Percentiles rank a stretch among this genome's conserved stretches.
Evolutionary conservation across 495 filamentous ascomycete genomes (phyloP).

Genomic region (Penicillium ochrochloron): DNA sequence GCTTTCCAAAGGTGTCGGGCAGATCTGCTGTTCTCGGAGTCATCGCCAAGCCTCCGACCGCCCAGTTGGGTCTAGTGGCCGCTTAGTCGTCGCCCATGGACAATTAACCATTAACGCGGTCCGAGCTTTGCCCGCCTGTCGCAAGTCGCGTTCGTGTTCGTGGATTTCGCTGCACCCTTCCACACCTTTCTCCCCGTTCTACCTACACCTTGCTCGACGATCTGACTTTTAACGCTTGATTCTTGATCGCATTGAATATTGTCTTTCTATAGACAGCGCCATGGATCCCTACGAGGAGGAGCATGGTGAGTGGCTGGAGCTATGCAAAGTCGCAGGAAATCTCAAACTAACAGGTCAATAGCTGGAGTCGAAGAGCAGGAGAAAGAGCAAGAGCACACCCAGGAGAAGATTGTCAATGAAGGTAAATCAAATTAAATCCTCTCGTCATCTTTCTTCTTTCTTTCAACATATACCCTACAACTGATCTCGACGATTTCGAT

Average conservation of each 20-base stretch:
- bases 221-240: not conserved
- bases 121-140: slow-evolving; percentile 18
- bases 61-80: slow-evolving; percentile 33
- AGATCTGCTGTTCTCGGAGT: slow-evolving; percentile 26
- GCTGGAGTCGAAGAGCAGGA: slow-evolving; percentile 55
- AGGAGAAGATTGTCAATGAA: slow-evolving; percentile 92
- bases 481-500: not conserved
- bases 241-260: slow-evolving; percentile 5
- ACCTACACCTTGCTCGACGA: not conserved
- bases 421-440: slow-evolving; percentile 48
- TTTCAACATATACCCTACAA: not conserved
- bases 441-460: not conserved
- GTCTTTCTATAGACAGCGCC: not conserved
- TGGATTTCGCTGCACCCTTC: slow-evolving; percentile 7
- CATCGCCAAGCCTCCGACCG: slow-evolving; percentile 30
- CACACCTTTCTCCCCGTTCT: not conserved
- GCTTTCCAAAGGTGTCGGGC: slow-evolving; percentile 5
- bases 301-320: slow-evolving; percentile 22
- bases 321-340: slow-evolving; percentile 16
- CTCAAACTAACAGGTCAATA: slow-evolving; percentile 26
- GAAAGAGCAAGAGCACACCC: slow-evolving; percentile 73
- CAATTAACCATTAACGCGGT: slow-evolving; percentile 38
- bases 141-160: slow-evolving; percentile 32
- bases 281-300: slow-evolving; percentile 53
- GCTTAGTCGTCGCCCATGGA: slow-evolving; percentile 28